These are phyloP conservation scores for Aureobasidium namibiae DNA, from an alignment of 2,329 filamentous ascomycete species.

Conservation along the genomic window DNA sequence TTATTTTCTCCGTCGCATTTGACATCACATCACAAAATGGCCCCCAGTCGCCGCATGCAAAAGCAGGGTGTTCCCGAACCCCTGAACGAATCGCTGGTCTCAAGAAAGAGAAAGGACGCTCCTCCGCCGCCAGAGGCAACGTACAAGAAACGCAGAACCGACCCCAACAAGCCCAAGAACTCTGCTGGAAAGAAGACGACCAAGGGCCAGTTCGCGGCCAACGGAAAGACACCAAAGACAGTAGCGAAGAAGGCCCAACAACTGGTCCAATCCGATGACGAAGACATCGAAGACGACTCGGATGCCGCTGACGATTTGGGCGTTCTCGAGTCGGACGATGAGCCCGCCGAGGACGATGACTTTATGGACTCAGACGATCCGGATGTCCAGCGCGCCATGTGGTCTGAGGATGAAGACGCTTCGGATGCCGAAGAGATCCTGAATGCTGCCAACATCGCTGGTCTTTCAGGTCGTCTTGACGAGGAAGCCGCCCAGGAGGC, in stretches of 20 bases:
- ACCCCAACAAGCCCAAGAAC: conserved; percentile 32
- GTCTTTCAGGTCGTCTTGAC: conserved; percentile 79
- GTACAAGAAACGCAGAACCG: conserved; percentile 57
- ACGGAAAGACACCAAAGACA: conserved; percentile 24
- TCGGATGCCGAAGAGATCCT: conserved; percentile 83
- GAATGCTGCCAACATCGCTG: conserved; percentile 92
- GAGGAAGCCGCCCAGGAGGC: conserved; percentile 67
- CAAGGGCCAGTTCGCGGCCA: conserved; percentile 21
- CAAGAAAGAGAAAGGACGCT: conserved; percentile 71
- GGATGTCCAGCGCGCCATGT: conserved; percentile 58
- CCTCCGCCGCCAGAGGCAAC: conserved; percentile 47
- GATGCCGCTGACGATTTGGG: conserved; percentile 32
- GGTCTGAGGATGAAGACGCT: conserved; percentile 89
- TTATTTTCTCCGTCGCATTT: background rate
- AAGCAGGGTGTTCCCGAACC: conserved; percentile 84
- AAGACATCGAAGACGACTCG: conserved; percentile 22
- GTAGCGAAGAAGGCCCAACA: conserved; percentile 23
- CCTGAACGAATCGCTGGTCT: conserved; percentile 66
- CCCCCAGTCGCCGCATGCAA: conserved; percentile 83
- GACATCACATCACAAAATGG: conserved; percentile 51
- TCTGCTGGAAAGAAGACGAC: conserved; percentile 23
- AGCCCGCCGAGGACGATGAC: conserved; percentile 34
- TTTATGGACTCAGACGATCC: conserved; percentile 59
- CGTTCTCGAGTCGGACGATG: conserved; percentile 29
- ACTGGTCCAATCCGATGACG: conserved; percentile 11